Base-by-base conservation (phyloP, 129 eudicot species). In the Apium graveolens region DNA sequence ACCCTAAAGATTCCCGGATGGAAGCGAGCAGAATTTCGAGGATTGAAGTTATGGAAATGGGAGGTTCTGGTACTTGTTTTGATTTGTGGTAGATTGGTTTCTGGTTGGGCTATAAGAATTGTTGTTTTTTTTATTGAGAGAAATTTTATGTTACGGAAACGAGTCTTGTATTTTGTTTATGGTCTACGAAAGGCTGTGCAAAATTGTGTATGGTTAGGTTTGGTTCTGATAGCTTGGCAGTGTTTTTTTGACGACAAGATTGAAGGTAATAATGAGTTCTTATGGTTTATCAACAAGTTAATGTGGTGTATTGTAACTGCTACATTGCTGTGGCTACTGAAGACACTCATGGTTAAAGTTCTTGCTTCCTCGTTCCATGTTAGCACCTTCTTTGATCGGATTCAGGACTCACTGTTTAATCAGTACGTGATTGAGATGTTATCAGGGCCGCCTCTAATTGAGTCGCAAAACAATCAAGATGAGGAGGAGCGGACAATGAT, bases 311-410 rank as follows among this genome's bases (percentile, higher is more conserved):
- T 89, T 86, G 70, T 91, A 24, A 83, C 91, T 21, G 91, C 93
- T 24, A 82, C 96, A 11, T 79, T 89, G 27, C 49, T 93, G 27
- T 91, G 97, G 97, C 79, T 93, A 38, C 85, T 89, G 0, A 93
- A 93, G 79, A 93, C 98, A 6, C 86, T 93, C 3, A 79, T 91
- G 81, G 97, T 93, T 69, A 93, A 93, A 80, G 98, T 93, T 17
- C 88, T 89, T 3, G 98, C 98, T 0, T 93, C 98, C 32, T 91
- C 92, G 0, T 93, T 93, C 82, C 97, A 93, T 29, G 98, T 93
- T 39, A 93, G 90, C 76, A 91, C 95, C 45, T 93, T 90, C 82
- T 93, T 93, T 76, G 98, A 93, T 69, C 84, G 98, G 24, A 89
- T 93, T 73, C 98, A 93, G 55, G 98, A 93, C 24, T 90, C 98